These are phyloP conservation scores for Coniferiporia weirii DNA, from an alignment of 1,284 basidiomycete species.

Conservation along the genomic window DNA sequence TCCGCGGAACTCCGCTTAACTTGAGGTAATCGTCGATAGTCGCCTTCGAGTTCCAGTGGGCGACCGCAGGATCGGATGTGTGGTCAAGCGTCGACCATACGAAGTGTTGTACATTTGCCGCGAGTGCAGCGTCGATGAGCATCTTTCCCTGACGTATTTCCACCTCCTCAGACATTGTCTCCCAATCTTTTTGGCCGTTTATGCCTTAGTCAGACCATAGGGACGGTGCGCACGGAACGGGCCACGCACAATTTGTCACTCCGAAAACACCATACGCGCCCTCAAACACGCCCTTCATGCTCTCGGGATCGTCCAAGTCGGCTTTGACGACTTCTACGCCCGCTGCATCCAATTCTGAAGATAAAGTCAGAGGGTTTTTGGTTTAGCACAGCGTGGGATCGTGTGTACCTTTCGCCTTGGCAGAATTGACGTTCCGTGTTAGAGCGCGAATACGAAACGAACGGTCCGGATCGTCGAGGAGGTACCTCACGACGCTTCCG, in stretches of 20 bases:
- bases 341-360: background rate
- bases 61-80: constrained; percentile 1
- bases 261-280: constrained; percentile 28
- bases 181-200: background rate
- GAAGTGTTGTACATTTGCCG: constrained; percentile 25
- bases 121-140: constrained; percentile 28
- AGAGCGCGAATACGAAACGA: constrained; percentile 17
- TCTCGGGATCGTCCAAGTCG: constrained; percentile 19
- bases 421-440: constrained; percentile 18
- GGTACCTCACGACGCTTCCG: constrained; percentile 17
- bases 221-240: background rate
- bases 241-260: constrained; percentile 25
- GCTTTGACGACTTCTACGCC: constrained; percentile 25
- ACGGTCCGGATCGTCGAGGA: constrained; percentile 16
- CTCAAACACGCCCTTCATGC: constrained; percentile 21
- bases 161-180: constrained; percentile 7
- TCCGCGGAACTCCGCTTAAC: constrained; percentile 21
- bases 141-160: constrained; percentile 25
- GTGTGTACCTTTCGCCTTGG: constrained; percentile 17
- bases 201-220: background rate
- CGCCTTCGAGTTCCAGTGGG: constrained; percentile 26
- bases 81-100: constrained; percentile 25
- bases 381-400: background rate
- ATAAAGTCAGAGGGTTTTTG: background rate
- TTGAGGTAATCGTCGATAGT: constrained; percentile 23